Percentiles rank a stretch among this genome's conserved stretches.
Conservation (phyloP, 306 rosid species). For the Hylodesmum podocarpum region DNA sequence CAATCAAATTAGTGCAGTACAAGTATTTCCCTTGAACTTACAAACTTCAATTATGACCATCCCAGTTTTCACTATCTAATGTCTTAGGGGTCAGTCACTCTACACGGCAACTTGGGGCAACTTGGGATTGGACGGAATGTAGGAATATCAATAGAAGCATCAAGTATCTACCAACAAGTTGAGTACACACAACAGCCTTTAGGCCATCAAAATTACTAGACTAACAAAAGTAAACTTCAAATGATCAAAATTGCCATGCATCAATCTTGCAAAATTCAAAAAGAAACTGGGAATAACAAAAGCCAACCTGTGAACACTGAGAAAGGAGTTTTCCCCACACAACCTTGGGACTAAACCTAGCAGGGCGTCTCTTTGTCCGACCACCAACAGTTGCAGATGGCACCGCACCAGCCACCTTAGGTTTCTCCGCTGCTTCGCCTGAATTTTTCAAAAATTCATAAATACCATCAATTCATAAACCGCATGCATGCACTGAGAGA, state of each 20-base stretch:
- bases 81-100: background rate
- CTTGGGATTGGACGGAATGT: background rate
- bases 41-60: background rate
- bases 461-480: constrained; percentile 29
- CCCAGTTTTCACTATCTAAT: too few relatives aligned
- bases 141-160: too few relatives aligned
- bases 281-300: background rate
- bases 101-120: background rate
- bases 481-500: constrained; percentile 30
- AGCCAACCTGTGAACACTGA: constrained; percentile 81
- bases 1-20: background rate
- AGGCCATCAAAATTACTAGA: constrained; percentile 4
- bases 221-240: background rate
- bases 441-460: constrained; percentile 25
- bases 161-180: background rate
- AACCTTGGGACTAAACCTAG: constrained; percentile 40
- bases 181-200: background rate
- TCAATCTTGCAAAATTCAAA: background rate
- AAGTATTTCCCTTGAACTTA: background rate
- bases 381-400: too few relatives aligned
- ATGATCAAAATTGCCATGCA: background rate
- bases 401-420: constrained; percentile 32
- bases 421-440: constrained; percentile 60
- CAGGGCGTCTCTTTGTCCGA: constrained; percentile 57
- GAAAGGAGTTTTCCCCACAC: constrained; percentile 94